Percentiles rank a stretch among this genome's conserved stretches.
phyloP scores from a whole-genome alignment of 768 basidiomycete genomes.

The Sporobolomyces pararoseus region DNA sequence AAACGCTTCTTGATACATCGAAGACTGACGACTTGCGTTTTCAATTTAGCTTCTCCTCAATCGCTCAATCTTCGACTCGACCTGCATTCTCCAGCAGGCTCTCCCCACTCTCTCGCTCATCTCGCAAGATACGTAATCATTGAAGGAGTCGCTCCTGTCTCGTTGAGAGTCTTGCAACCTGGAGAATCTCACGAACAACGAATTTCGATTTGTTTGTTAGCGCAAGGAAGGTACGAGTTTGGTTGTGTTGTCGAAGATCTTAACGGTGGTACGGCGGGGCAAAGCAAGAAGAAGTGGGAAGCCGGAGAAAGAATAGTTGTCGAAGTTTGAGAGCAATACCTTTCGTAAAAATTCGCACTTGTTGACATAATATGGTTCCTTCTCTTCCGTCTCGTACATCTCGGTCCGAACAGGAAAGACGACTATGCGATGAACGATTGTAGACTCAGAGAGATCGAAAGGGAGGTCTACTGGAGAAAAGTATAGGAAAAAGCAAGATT shows the following conservation, averaged over 20 bases:
- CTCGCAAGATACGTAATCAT: slow-evolving; percentile 63
- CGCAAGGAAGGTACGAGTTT: slow-evolving; percentile 63
- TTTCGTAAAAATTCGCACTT: background rate
- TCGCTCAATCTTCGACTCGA: slow-evolving; percentile 46
- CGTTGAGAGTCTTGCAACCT: slow-evolving; percentile 60
- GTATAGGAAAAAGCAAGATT: background rate
- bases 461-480: background rate
- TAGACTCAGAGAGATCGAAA: too few species aligned
- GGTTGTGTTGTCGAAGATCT: slow-evolving; percentile 45
- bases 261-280: background rate
- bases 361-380: background rate
- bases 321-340: slow-evolving; percentile 9
- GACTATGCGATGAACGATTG: too few species aligned
- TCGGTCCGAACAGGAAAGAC: too few species aligned
- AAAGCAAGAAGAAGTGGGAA: slow-evolving; percentile 2
- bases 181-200: slow-evolving; percentile 59
- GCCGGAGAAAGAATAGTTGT: slow-evolving; percentile 24
- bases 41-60: slow-evolving; percentile 3
- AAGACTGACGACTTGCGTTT: background rate
- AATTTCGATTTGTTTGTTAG: slow-evolving; percentile 67
- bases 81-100: slow-evolving; percentile 57
- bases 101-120: slow-evolving; percentile 58
- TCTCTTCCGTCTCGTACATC: too few species aligned
- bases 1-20: too few species aligned
- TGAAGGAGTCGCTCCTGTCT: slow-evolving; percentile 63